Evolutionary conservation across 2,329 filamentous ascomycete genomes (phyloP).

Genomic region (Claviceps humidiphila): DNA sequence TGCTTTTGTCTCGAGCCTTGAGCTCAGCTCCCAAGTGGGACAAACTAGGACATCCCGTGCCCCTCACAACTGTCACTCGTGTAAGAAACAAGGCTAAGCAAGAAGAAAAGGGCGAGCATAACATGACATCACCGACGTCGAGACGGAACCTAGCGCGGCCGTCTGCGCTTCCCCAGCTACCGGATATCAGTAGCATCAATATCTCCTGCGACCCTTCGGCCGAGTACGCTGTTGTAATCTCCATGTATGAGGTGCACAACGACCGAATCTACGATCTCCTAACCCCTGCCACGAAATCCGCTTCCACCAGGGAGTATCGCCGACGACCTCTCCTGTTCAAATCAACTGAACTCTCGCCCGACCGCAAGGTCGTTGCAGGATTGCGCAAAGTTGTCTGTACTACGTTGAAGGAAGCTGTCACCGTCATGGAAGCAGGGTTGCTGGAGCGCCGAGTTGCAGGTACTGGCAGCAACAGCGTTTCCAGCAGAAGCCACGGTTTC

Average conservation of each 20-base stretch:
- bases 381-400: conserved; percentile 81
- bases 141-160: conserved; percentile 54
- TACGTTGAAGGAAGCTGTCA: conserved; percentile 68
- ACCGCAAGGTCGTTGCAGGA: conserved; percentile 89
- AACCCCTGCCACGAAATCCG: conserved; percentile 45
- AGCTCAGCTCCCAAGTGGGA: conserved; percentile 21
- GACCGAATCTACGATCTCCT: conserved; percentile 93
- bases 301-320: conserved; percentile 53
- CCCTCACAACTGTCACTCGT: conserved; percentile 31
- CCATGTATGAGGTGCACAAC: conserved; percentile 99
- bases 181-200: conserved; percentile 58
- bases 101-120: conserved; percentile 37
- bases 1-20: neutral
- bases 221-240: conserved; percentile 80
- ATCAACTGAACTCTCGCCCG: conserved; percentile 71
- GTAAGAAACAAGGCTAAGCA: conserved; percentile 35
- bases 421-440: conserved; percentile 80
- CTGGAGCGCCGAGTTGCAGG: conserved; percentile 78
- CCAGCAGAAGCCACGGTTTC: conserved; percentile 87
- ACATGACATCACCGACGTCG: conserved; percentile 32
- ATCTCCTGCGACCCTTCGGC: conserved; percentile 46
- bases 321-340: conserved; percentile 86
- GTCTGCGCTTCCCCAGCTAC: conserved; percentile 57
- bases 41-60: conserved; percentile 23
- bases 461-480: conserved; percentile 85